Conservation (phyloP, 306 rosid genomes). For the Dryas octopetala region DNA sequence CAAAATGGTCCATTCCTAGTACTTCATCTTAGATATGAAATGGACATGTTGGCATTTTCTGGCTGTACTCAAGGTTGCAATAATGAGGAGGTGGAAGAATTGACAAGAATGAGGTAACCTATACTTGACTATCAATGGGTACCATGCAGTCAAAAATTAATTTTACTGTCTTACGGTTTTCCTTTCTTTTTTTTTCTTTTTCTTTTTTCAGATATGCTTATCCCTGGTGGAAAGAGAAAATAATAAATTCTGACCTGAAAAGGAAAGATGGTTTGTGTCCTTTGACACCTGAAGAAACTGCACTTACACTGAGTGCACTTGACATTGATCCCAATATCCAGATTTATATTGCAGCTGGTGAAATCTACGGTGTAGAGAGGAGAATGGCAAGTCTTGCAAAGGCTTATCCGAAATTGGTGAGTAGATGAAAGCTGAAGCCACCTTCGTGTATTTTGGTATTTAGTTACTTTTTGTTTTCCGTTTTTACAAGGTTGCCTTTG, state of each 20-base stretch:
- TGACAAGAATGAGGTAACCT: constrained; percentile 94
- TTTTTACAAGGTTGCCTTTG: constrained; percentile 22
- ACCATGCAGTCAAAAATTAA: neutral
- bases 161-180: constrained; percentile 18
- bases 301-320: constrained; percentile 79
- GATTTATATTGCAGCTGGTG: constrained; percentile 98
- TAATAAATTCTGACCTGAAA: constrained; percentile 87
- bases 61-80: constrained; percentile 98
- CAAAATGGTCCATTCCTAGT: constrained; percentile 85
- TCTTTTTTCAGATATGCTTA: constrained; percentile 66
- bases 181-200: neutral
- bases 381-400: constrained; percentile 72
- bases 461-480: constrained; percentile 16
- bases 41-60: constrained; percentile 99
- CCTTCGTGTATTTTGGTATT: constrained; percentile 10
- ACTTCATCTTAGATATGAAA: constrained; percentile 94
- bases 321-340: constrained; percentile 84
- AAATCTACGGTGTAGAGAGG: constrained; percentile 87
- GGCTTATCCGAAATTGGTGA: constrained; percentile 86
- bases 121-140: constrained; percentile 12
- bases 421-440: constrained; percentile 24
- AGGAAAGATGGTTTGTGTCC: constrained; percentile 98
- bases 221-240: constrained; percentile 99
- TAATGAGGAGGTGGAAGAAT: constrained; percentile 85
- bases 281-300: constrained; percentile 97